These are phyloP conservation scores for Trichomonas vaginalis DNA, from an alignment of 208 protist species.

Conservation along the genomic window DNA sequence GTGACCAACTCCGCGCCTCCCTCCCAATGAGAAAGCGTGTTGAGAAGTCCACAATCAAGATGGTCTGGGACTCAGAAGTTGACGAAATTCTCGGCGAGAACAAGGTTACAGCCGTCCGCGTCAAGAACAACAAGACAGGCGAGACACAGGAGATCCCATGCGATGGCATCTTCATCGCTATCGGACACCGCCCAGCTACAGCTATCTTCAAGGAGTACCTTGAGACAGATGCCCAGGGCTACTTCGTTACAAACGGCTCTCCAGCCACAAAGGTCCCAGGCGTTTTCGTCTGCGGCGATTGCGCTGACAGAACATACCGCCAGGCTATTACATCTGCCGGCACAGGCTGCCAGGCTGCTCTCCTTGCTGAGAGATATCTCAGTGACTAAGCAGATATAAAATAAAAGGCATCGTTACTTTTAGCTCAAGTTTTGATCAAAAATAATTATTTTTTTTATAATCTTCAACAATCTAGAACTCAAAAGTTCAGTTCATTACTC, in stretches of 20 bases:
- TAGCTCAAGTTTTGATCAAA: no score
- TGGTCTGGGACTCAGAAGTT: neutral
- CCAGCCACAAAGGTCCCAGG: conserved; percentile 44
- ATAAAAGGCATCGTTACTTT: no score
- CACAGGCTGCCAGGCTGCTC: conserved; percentile 57
- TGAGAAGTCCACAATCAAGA: conserved; percentile 8
- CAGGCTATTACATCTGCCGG: conserved; percentile 63
- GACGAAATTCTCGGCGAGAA: neutral
- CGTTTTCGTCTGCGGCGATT: conserved; percentile 58
- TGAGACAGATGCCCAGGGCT: conserved; percentile 46
- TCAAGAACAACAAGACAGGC: neutral
- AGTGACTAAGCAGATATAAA: neutral
- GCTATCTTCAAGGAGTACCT: conserved; percentile 33
- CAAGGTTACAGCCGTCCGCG: neutral
- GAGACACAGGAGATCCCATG: neutral
- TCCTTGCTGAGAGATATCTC: conserved; percentile 52
- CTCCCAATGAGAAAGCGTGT: conserved; percentile 48
- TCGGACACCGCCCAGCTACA: conserved; percentile 56
- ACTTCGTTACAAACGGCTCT: conserved; percentile 35
- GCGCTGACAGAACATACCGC: conserved; percentile 50
- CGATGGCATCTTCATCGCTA: conserved; percentile 51
- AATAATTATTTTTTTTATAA: no score
- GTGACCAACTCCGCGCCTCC: conserved; percentile 50
- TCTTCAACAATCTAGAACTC: no score
- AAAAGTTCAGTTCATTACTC: no score